phyloP scores from a whole-genome alignment of 495 filamentous ascomycete species.

The Aspergillus mulundensis region DNA sequence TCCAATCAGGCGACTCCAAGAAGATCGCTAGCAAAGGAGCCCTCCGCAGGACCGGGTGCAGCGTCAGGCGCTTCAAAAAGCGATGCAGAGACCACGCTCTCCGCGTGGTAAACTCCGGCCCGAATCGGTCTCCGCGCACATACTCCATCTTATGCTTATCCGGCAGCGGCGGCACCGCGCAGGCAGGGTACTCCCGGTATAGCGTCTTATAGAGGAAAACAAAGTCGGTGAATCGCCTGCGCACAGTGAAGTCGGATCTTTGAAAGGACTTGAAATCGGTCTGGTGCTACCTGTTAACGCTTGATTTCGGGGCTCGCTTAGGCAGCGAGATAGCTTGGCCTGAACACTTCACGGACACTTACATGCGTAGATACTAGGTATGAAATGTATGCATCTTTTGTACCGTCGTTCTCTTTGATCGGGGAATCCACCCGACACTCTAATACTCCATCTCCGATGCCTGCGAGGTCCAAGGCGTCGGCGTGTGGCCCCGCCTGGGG shows the following conservation, averaged over 20 bases:
- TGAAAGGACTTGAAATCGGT: slow-evolving; percentile 92
- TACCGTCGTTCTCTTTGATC: slow-evolving; percentile 92
- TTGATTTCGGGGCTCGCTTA: neutral
- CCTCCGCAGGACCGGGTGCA: slow-evolving; percentile 88
- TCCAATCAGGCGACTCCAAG: slow-evolving; percentile 92
- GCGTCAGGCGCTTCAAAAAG: slow-evolving; percentile 79
- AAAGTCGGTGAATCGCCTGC: slow-evolving; percentile 94
- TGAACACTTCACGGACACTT: slow-evolving; percentile 24
- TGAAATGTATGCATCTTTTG: slow-evolving; percentile 93
- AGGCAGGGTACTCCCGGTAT: slow-evolving; percentile 78
- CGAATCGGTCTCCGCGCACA: slow-evolving; percentile 92
- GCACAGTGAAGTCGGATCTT: slow-evolving; percentile 67
- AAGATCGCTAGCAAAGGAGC: slow-evolving; percentile 78
- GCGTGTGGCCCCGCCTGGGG: slow-evolving; percentile 53
- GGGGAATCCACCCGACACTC: slow-evolving; percentile 79
- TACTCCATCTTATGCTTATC: slow-evolving; percentile 99
- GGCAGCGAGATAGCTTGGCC: slow-evolving; percentile 6
- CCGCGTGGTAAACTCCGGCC: slow-evolving; percentile 85
- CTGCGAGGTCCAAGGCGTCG: slow-evolving; percentile 59
- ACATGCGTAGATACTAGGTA: slow-evolving; percentile 91
- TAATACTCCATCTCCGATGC: slow-evolving; percentile 71
- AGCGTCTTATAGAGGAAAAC: slow-evolving; percentile 93
- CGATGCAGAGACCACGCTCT: slow-evolving; percentile 87
- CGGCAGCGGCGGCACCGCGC: slow-evolving; percentile 89
- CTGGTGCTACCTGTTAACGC: slow-evolving; percentile 42